Percentiles rank a stretch among this genome's conserved stretches.
Evolutionary conservation across 2,329 filamentous ascomycete genomes (phyloP).

Genomic region (Onygenales sp.): DNA sequence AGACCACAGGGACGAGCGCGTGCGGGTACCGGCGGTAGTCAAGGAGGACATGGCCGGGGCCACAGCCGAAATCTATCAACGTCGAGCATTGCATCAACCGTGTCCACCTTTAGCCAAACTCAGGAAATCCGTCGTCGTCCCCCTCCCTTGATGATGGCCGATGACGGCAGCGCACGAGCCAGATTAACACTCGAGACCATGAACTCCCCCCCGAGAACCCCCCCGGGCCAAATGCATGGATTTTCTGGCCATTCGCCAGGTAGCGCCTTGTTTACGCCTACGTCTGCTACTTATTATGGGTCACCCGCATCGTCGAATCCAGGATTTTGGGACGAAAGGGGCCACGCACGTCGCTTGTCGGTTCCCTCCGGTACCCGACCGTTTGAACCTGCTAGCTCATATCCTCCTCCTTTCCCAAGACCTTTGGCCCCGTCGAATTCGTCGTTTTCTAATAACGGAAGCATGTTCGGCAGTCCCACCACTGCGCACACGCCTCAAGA

Average conservation of each 20-base stretch:
- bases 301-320: slow-evolving; percentile 66
- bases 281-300: slow-evolving; percentile 60
- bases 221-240: slow-evolving; percentile 54
- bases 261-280: slow-evolving; percentile 74
- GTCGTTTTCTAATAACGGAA: slow-evolving; percentile 48
- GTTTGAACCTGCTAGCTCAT: slow-evolving; percentile 54
- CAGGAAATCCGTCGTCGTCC: slow-evolving; percentile 62
- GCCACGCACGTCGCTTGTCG: slow-evolving; percentile 66
- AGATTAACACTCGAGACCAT: slow-evolving; percentile 57
- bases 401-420: slow-evolving; percentile 49
- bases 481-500: slow-evolving; percentile 47
- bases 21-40: slow-evolving; percentile 66
- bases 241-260: slow-evolving; percentile 60
- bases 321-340: slow-evolving; percentile 62
- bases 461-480: slow-evolving; percentile 58
- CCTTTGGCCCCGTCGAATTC: slow-evolving; percentile 47
- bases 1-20: slow-evolving; percentile 65
- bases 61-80: slow-evolving; percentile 79
- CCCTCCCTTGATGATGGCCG: slow-evolving; percentile 72
- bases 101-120: slow-evolving; percentile 56
- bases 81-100: slow-evolving; percentile 72
- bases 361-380: slow-evolving; percentile 68
- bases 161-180: slow-evolving; percentile 52
- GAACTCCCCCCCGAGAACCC: slow-evolving; percentile 53
- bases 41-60: slow-evolving; percentile 60